phyloP scores from a whole-genome alignment of 331 rosid genomes.

The Quercus tomentella region DNA sequence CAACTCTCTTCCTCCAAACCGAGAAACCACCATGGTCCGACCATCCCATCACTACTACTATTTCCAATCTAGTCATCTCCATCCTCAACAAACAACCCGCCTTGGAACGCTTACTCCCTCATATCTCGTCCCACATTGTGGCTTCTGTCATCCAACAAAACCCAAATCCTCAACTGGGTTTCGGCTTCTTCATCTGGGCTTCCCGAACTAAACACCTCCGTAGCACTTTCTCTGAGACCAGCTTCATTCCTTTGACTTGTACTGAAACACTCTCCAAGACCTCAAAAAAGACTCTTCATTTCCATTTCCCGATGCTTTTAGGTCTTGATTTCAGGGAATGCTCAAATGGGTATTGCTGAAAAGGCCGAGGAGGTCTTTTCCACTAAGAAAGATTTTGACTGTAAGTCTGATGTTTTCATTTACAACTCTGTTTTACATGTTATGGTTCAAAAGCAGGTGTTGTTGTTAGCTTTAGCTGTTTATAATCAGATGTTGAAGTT shows the following conservation, averaged over 20 bases:
- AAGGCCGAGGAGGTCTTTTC: slow-evolving; percentile 51
- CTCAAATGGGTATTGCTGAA: slow-evolving; percentile 25
- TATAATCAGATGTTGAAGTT: slow-evolving; percentile 63
- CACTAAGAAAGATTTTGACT: slow-evolving; percentile 40
- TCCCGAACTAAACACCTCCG: slow-evolving; percentile 20
- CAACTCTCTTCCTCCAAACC: slow-evolving; percentile 13
- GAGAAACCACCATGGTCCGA: slow-evolving; percentile 21
- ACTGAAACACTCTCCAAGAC: slow-evolving; percentile 51
- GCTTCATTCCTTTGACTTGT: slow-evolving; percentile 28
- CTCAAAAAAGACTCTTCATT: slow-evolving; percentile 32
- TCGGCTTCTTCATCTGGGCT: slow-evolving; percentile 72
- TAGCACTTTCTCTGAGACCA: slow-evolving; percentile 16
- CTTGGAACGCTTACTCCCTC: slow-evolving; percentile 9
- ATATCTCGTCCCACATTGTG: slow-evolving; percentile 8
- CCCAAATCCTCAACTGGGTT: slow-evolving; percentile 12
- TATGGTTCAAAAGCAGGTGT: slow-evolving; percentile 35
- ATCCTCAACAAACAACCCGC: slow-evolving; percentile 26
- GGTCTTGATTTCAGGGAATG: slow-evolving; percentile 40
- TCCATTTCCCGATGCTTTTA: slow-evolving; percentile 39
- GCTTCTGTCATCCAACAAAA: slow-evolving; percentile 19
- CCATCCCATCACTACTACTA: background rate
- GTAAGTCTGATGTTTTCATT: slow-evolving; percentile 41
- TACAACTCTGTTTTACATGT: slow-evolving; percentile 42
- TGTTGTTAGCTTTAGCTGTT: slow-evolving; percentile 42
- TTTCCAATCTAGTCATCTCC: slow-evolving; percentile 25